These are phyloP conservation scores for Asterophora lycoperdoides DNA, from an alignment of 768 basidiomycete species.

Conservation along the genomic window DNA sequence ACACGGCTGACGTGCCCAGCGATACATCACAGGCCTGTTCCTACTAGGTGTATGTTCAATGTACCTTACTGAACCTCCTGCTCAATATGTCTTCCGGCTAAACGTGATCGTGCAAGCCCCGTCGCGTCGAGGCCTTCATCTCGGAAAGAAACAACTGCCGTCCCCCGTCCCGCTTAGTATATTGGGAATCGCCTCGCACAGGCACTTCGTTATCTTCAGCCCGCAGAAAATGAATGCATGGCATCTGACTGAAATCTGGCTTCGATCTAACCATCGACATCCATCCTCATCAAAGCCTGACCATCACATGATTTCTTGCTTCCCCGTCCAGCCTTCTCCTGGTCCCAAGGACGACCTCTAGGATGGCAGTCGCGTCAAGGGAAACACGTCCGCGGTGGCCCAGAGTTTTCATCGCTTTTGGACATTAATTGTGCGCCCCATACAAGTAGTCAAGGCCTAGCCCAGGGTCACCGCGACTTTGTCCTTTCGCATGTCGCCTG, in stretches of 20 bases:
- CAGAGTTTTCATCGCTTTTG: too few relatives aligned
- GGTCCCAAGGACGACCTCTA: not conserved
- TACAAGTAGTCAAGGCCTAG: not conserved
- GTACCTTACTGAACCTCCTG: not conserved
- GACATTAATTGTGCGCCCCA: not conserved
- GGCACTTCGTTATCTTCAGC: not conserved
- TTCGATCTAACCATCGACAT: not conserved
- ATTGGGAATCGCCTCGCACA: not conserved
- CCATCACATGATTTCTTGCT: constrained; percentile 2
- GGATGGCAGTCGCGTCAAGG: not conserved
- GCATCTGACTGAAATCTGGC: not conserved
- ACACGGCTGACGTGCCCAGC: not conserved
- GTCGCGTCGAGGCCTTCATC: not conserved
- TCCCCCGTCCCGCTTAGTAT: not conserved
- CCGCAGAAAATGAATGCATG: constrained; percentile 3
- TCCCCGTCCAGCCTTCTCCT: not conserved
- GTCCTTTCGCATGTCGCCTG: too few relatives aligned
- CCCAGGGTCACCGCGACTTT: not conserved
- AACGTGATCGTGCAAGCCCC: too few relatives aligned
- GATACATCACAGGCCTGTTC: not conserved
- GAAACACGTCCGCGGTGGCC: too few relatives aligned
- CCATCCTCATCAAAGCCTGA: not conserved
- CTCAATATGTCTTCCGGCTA: too few relatives aligned
- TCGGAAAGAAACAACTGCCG: not conserved
- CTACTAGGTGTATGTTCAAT: not conserved